Base-by-base conservation (phyloP, 2,329 filamentous ascomycete species). In the Alternaria tenuissima region DNA sequence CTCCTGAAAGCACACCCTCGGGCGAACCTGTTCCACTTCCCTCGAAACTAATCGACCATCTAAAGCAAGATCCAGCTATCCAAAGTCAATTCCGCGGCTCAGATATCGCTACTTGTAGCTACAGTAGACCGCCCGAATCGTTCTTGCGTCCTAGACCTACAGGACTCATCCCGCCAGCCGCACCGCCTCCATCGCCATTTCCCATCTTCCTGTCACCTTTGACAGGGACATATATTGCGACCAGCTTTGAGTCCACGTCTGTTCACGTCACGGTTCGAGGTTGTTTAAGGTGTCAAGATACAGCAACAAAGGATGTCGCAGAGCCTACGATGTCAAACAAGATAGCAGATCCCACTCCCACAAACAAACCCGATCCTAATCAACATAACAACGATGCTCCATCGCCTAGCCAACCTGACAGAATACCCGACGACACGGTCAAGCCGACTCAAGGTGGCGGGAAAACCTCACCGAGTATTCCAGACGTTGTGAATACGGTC, bases 41-140 rank as follows among this genome's bases (percentile, higher is more conserved):
- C 5, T 46, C 66, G 3, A 61, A 65, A 9, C 20, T 73, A 4
- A 54, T 76, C 20, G 55, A 69, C 7, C 73, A 65, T 52, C 56
- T 78, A 8, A 69, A 69, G 36, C 57, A 64, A 3, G 59, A 72
- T 36, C 56, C 65, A 4, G 61, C 63, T 7, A 62, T 76, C 11
- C 43, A 59, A 9, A 52, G 44, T 3, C 55, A 68, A 7, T 78
- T 71, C 44, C 59, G 57, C n/a, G 71, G 72, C 4, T 66, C 69
- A 7, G 64, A 78, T 57, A 72, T 77, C 18, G 68, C 69, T 18
- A 74, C 72, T 2, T 78, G 75, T 61, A 73, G 57, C 16, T 26
- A 49, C 22, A 44, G 52, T n/a, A 53, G 47, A 12, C 22, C 52
- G 4, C 9, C 52, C 5, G 11, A 22, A 16, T 57, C 42, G 7